Conservation (phyloP, 2,329 filamentous ascomycete species). For the Colletotrichum abscissum region DNA sequence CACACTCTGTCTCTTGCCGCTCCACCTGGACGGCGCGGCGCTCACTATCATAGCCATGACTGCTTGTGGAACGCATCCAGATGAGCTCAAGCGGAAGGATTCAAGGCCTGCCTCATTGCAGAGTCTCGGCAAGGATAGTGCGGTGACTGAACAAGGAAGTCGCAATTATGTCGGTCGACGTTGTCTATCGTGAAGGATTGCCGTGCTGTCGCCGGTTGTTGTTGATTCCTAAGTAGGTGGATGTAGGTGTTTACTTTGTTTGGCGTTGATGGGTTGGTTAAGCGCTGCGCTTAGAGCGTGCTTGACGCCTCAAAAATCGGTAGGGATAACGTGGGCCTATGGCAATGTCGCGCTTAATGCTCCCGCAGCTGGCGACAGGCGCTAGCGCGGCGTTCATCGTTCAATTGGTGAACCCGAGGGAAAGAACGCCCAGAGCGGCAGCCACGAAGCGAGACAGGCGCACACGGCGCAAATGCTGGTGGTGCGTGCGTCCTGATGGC, state of each 20-base stretch:
- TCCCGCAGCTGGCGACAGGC: slow-evolving; percentile 10
- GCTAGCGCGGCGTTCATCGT: slow-evolving; percentile 8
- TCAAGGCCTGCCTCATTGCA: slow-evolving; percentile 23
- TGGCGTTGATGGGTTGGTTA: slow-evolving; percentile 17
- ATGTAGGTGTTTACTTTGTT: slow-evolving; percentile 34
- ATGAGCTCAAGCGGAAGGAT: slow-evolving; percentile 28
- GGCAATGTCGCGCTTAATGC: slow-evolving; percentile 30
- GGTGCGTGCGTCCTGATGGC: not conserved
- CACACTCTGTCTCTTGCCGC: slow-evolving; percentile 54
- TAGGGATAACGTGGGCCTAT: slow-evolving; percentile 22
- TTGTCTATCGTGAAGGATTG: not conserved
- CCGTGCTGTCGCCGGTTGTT: slow-evolving; percentile 3
- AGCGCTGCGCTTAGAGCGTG: slow-evolving; percentile 35
- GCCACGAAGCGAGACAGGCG: slow-evolving; percentile 27
- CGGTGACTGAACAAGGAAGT: not conserved
- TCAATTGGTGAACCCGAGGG: not conserved
- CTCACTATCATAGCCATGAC: slow-evolving; percentile 25
- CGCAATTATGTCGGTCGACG: not conserved
- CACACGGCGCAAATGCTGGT: not conserved
- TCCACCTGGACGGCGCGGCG: slow-evolving; percentile 28
- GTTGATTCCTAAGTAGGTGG: not conserved
- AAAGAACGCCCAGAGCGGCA: not conserved
- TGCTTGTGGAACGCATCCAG: slow-evolving; percentile 2
- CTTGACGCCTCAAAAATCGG: slow-evolving; percentile 15
- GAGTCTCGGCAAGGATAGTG: not conserved